Evolutionary conservation across 2,329 filamentous ascomycete species (phyloP).

Genomic region (Colletotrichum sp.): DNA sequence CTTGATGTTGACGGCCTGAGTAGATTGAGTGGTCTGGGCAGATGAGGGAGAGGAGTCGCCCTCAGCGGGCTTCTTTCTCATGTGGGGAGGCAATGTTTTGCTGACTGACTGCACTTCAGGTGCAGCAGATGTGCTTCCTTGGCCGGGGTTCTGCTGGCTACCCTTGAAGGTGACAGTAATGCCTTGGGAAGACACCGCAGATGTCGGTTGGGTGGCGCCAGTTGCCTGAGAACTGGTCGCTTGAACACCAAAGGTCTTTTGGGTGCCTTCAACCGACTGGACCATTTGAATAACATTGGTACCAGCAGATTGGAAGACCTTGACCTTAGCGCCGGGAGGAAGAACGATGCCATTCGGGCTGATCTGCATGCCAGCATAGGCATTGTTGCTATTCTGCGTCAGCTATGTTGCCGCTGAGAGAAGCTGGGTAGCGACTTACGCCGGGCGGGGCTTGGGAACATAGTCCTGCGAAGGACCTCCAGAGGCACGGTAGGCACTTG

Average conservation of each 20-base stretch:
- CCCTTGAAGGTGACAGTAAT: neutral
- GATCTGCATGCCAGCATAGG: neutral
- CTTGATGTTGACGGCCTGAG: neutral
- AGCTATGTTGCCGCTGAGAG: neutral
- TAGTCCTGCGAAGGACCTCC: neutral
- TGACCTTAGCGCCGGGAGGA: neutral
- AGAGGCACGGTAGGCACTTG: neutral
- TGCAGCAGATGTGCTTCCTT: neutral
- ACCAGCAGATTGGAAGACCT: neutral
- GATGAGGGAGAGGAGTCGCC: neutral
- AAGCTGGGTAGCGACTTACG: neutral
- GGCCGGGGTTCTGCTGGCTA: neutral
- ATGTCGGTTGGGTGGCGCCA: neutral
- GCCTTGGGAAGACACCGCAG: neutral
- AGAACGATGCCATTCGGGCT: conserved; percentile 3
- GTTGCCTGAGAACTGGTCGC: neutral
- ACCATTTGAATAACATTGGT: neutral
- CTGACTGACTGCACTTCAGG: no score
- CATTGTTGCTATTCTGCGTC: neutral
- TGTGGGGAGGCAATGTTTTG: neutral
- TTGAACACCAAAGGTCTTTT: neutral
- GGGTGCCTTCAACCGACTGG: neutral
- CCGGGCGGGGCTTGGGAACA: neutral
- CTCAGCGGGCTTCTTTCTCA: neutral
- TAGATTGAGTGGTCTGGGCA: neutral